Evolutionary conservation across 441 rosid species (phyloP).

Genomic region (Adansonia madagascariensis): DNA sequence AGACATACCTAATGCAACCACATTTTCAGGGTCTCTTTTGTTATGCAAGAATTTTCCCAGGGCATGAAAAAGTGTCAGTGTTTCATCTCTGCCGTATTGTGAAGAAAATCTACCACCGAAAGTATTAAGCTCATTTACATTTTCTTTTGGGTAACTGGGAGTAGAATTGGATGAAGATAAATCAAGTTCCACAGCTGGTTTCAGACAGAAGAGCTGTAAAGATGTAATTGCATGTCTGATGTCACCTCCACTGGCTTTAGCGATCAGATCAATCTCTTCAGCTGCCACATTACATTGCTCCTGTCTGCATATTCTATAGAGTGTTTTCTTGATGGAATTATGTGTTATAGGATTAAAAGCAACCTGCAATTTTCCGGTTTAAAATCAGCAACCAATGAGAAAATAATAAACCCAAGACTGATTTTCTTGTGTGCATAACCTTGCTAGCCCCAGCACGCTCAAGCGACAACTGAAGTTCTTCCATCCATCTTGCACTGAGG

Average conservation of each 20-base stretch:
- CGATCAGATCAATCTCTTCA: slow-evolving; percentile 73
- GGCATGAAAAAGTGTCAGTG: slow-evolving; percentile 87
- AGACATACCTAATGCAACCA: slow-evolving; percentile 48
- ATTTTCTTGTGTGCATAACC: slow-evolving; percentile 54
- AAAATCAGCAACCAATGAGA: slow-evolving; percentile 30
- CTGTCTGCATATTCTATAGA: slow-evolving; percentile 70
- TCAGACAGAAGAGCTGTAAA: slow-evolving; percentile 73
- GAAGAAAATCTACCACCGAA: slow-evolving; percentile 48
- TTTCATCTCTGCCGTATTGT: slow-evolving; percentile 77
- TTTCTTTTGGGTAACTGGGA: slow-evolving; percentile 35
- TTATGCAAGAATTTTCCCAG: slow-evolving; percentile 95
- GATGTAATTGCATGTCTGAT: slow-evolving; percentile 89
- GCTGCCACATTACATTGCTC: slow-evolving; percentile 58
- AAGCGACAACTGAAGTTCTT: slow-evolving; percentile 67
- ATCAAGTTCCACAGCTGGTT: slow-evolving; percentile 43
- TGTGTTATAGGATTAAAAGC: slow-evolving; percentile 81
- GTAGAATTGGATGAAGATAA: slow-evolving; percentile 32
- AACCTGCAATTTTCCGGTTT: slow-evolving; percentile 56
- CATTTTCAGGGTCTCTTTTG: slow-evolving; percentile 71
- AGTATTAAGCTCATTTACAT: slow-evolving; percentile 40
- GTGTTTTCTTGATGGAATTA: slow-evolving; percentile 74
- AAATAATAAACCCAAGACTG: slow-evolving; percentile 21
- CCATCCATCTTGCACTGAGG: slow-evolving; percentile 51
- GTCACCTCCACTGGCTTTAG: slow-evolving; percentile 89
- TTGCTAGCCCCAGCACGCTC: slow-evolving; percentile 81